Base-by-base conservation (phyloP, 75 land plant species). In the Selaginella tamariscina region DNA sequence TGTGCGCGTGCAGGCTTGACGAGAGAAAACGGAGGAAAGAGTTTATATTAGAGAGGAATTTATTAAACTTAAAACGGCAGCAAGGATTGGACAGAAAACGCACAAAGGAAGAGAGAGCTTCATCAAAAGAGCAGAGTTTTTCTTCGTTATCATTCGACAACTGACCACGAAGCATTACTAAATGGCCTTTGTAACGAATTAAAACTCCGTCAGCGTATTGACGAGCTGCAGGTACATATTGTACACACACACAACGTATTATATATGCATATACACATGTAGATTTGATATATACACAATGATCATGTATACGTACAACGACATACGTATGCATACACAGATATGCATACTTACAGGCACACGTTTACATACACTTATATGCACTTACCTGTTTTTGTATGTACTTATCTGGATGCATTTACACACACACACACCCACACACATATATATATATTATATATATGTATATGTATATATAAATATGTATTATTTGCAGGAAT, bases 1-100 rank as follows among this genome's bases (percentile, higher is more conserved):
- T 15, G 5, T 5, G 15, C 5, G 11, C 49, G 15, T 39, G 49
- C 77, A 95, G 99, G 77, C 84, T 95, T 66, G 87, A 85, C 71
- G 99, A 95, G 73, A 82, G 99, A 73, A 90, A 91, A 68, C 80
- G 97, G 66, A 78, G 99, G 39, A 95, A 95, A 69, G 87, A 90
- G 49, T 95, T 95, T 54, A 88, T 93, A 72, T 56, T 93, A 57
- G 88, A 93, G 65, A 89, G 95, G 70, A 86, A 85, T 24, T 73
- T 89, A 54, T 76, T 86, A 15, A 60, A 84, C 67, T 78, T 88
- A 32, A 83, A 78, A 75, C 86, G 82, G 24, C 79, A 77, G 28
- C 75, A 77, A 49, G 68, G 56, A 44, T 72, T 84, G 29, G 95
- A 89, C 60, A 80, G 78, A 68, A 77, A 86, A 33, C 72, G 80